Evolutionary conservation across 1,139 yeast species (phyloP).

Genomic region (Sugiyamaella pinicola): DNA sequence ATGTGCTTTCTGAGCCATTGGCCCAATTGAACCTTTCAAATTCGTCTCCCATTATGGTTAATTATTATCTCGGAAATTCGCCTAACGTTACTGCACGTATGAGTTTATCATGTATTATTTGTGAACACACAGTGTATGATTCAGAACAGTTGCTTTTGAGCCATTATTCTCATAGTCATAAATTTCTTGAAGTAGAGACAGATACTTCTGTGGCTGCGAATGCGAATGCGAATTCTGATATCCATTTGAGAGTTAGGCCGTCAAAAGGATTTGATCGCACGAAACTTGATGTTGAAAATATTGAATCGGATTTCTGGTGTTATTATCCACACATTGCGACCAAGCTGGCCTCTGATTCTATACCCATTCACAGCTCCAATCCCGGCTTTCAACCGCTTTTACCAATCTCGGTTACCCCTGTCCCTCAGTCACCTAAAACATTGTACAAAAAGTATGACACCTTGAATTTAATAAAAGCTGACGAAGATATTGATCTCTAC

Average conservation of each 20-base stretch:
- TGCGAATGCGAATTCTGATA: not conserved
- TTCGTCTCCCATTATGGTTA: no score
- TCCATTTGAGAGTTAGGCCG: not conserved
- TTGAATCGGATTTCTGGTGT: not conserved
- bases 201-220: no score
- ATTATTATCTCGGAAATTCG: not conserved
- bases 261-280: not conserved
- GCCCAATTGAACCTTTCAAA: no score
- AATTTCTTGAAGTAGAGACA: not conserved
- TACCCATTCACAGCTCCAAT: not conserved
- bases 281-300: not conserved
- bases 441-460: not conserved
- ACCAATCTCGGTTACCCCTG: not conserved
- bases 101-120: not conserved
- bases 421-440: not conserved
- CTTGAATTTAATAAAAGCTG: not conserved
- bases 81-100: not conserved
- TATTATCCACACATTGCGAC: not conserved
- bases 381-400: not conserved
- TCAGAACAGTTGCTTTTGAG: not conserved
- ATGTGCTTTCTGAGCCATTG: no score
- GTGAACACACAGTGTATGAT: not conserved
- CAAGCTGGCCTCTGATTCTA: not conserved
- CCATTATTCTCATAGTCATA: not conserved
- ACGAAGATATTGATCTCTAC: constrained; percentile 3